Conservation (phyloP, 1,139 yeast genomes). For the Geotrichum histeridarum region DNA sequence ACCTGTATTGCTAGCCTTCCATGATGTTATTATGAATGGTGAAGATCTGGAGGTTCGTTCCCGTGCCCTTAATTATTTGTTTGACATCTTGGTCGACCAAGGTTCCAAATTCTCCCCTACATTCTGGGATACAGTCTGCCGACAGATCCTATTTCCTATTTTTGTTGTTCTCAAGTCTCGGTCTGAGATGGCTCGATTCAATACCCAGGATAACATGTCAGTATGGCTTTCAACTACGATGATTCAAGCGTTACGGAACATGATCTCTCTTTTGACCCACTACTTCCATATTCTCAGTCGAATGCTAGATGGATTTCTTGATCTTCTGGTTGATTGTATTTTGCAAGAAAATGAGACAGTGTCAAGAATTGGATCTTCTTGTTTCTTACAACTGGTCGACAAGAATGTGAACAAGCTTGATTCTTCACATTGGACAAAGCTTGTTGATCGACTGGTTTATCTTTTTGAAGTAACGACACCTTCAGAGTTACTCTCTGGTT, state of each 20-base stretch:
- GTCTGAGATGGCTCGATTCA: slow-evolving; percentile 65
- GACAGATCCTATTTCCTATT: slow-evolving; percentile 79
- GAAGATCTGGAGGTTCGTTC: slow-evolving; percentile 93
- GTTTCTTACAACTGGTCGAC: slow-evolving; percentile 70
- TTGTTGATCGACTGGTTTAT: slow-evolving; percentile 57
- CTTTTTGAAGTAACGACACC: slow-evolving; percentile 85
- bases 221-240: slow-evolving; percentile 96
- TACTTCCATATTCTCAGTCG: slow-evolving; percentile 70
- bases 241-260: slow-evolving; percentile 87
- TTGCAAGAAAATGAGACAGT: slow-evolving; percentile 97
- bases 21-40: slow-evolving; percentile 87
- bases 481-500: slow-evolving; percentile 54
- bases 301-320: slow-evolving; percentile 72
- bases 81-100: slow-evolving; percentile 71
- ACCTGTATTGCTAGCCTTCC: slow-evolving; percentile 79
- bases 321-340: slow-evolving; percentile 75
- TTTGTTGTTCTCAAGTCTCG: slow-evolving; percentile 73
- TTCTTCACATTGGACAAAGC: slow-evolving; percentile 66
- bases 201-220: slow-evolving; percentile 72
- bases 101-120: slow-evolving; percentile 69
- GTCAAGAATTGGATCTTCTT: slow-evolving; percentile 87
- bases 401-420: slow-evolving; percentile 67
- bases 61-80: slow-evolving; percentile 74
- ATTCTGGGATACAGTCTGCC: slow-evolving; percentile 81
- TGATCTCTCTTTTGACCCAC: slow-evolving; percentile 76